Evolutionary conservation across 2,329 filamentous ascomycete species (phyloP).

Genomic region (Erysiphe neolycopersici): DNA sequence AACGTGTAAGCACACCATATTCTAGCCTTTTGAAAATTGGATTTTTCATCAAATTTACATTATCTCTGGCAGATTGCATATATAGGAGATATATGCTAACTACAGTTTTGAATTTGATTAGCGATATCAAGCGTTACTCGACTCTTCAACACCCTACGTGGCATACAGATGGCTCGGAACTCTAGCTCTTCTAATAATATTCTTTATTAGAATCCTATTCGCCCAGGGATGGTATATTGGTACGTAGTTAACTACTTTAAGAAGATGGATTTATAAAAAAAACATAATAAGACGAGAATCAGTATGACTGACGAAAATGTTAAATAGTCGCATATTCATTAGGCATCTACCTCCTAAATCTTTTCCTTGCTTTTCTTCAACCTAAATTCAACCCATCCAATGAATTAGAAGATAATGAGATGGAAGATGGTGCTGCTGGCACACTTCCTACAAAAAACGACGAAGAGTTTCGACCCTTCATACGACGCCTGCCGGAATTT

Average conservation of each 20-base stretch:
- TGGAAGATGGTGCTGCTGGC: constrained; percentile 71
- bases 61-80: too few species aligned
- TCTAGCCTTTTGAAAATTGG: neutral
- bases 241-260: constrained; percentile 17
- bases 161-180: constrained; percentile 79
- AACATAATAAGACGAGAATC: too few species aligned
- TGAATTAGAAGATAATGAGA: constrained; percentile 70
- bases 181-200: constrained; percentile 45
- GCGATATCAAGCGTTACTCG: constrained; percentile 85
- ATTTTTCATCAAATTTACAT: too few species aligned
- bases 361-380: constrained; percentile 94
- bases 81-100: too few species aligned
- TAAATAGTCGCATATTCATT: constrained; percentile 72
- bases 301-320: too few species aligned
- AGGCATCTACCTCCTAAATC: constrained; percentile 94
- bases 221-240: constrained; percentile 98
- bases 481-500: constrained; percentile 87
- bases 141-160: constrained; percentile 75
- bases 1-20: constrained; percentile 29
- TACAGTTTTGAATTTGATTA: constrained; percentile 16
- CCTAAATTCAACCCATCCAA: constrained; percentile 97
- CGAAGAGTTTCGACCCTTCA: constrained; percentile 94
- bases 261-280: too few species aligned
- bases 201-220: constrained; percentile 70
- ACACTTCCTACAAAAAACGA: constrained; percentile 81